Base-by-base conservation (phyloP, 2,329 filamentous ascomycete species). In the Xylariales sp. region DNA sequence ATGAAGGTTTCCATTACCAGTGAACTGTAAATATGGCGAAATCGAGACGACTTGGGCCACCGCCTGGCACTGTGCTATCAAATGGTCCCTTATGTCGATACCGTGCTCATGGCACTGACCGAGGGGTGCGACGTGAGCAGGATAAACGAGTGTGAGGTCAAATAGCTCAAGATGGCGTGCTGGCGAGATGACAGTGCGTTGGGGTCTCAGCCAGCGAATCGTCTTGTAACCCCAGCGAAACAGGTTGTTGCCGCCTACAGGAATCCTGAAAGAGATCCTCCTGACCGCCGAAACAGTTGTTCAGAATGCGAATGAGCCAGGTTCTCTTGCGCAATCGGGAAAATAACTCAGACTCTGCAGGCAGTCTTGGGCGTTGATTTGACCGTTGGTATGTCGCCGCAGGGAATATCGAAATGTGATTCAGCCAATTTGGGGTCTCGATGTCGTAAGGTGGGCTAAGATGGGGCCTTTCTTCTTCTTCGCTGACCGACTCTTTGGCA, bases 1-100 rank as follows among this genome's bases (percentile, higher is more conserved):
- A 34, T 38, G 46, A 46, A 47, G 25, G 10, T 22, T 41, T 52
- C 51, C 55, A 57, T 41, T 27, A 22, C 32, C 21, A 22, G 20
- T 14, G 20, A 33, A 12, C 10, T 27, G 39, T 40, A 25, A 29
- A 34, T 27, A 40, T 40, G 38, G 38, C 39, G 32, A 16, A 35
- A 42, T 36, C 16, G 29, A 28, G 36, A 34, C n/a, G n/a, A 35
- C 24, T 35, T 27, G 22, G 25, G 18, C 20, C 31, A 20, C 20
- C 28, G 21, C 15, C 36, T 20, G 29, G 24, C 25, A 6, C 21
- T 14, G n/a, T 14, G 15, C 25, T 18, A 19, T 29, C 25, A 31
- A 16, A 21, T 8, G 16, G 24, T 18, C 22, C 16, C 36, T 39
- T 29, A 15, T 22, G 11, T 21, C 12, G 20, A 22, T 18, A 29